Evolutionary conservation across 2,329 filamentous ascomycete genomes (phyloP), one percentile per base, ranked within the genome.

Genomic region (Niveomyces coronatus): DNA sequence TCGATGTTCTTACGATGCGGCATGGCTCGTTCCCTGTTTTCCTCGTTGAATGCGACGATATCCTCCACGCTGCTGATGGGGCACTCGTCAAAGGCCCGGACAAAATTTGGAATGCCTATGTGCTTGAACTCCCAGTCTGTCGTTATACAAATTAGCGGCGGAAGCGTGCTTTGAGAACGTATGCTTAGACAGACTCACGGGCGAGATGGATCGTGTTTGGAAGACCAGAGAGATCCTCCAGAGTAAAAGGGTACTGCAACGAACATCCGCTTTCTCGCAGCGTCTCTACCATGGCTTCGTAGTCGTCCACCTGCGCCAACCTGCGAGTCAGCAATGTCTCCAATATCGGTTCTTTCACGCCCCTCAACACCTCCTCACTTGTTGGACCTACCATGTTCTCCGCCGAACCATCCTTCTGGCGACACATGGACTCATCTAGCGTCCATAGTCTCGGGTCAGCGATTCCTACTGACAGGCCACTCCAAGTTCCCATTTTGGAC

Each of bases 81-180:
- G 10, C 31, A 41, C n/a, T 47, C 40, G 11, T 49, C 47, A 34
- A 50, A 50, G 0, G 24, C 27, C 0, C 18, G 13, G 13, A 50
- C 31, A 13, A 50, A 49, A 5, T 39, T 32, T 1, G 42, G 41
- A 3, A 49, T 44, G 29, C 44, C 41, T 9, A 45, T 36, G 18
- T 48, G 43, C 13, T 46, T 50, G 15, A 50, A 50, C 2, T 50
- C 48, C 47, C 47, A 49, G 29, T 45, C 48, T 51, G 16, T 3
- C 14, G 9, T 13, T 1, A 8, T 23, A 4, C 11, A 9, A 13
- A 33, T 29, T 23, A 34, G 17, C 13, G 27, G 3, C 5, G 17
- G 4, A 23, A 11, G 6, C 3, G 6, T 5, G 15, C 31, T 8
- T 10, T 13, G 11, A 13, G 9, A 2, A 9, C 27, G 14, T 19